Evolutionary conservation across 805 yeast species (phyloP).

Genomic region (Ogataea methylovora): DNA sequence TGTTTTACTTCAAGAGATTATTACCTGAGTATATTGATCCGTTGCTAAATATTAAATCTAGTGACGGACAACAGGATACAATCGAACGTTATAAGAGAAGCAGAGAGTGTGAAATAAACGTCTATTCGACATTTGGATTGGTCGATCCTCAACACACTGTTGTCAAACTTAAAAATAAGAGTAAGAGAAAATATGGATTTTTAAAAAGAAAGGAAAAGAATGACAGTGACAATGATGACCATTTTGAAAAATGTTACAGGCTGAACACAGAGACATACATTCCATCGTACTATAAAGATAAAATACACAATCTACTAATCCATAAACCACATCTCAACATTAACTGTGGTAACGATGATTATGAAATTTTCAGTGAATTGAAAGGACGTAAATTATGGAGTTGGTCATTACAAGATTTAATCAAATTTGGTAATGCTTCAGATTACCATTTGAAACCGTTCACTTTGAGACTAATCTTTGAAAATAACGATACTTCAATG

Average conservation of each 20-base stretch:
- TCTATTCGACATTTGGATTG: too few species aligned
- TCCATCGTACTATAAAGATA: too few species aligned
- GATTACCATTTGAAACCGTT: conserved; percentile 22
- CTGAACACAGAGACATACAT: too few species aligned
- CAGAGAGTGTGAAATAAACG: too few species aligned
- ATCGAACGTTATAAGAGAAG: too few species aligned
- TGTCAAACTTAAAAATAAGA: too few species aligned
- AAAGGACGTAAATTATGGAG: conserved; percentile 7
- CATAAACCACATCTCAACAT: conserved; percentile 6
- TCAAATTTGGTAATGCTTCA: conserved; percentile 24
- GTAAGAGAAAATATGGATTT: too few species aligned
- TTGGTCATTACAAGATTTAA: conserved; percentile 23
- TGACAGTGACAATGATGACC: too few species aligned
- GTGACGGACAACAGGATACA: too few species aligned
- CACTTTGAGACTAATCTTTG: conserved; percentile 21
- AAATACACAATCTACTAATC: conserved; percentile 8
- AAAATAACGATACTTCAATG: conserved; percentile 18
- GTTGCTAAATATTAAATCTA: conserved; percentile 17
- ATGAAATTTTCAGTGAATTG: conserved; percentile 1
- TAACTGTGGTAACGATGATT: background rate
- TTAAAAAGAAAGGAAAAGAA: too few species aligned
- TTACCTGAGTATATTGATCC: conserved; percentile 19
- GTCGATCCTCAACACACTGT: too few species aligned
- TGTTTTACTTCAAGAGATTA: conserved; percentile 15
- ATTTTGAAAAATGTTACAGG: too few species aligned